A percentile compares a stretch with the other conserved stretches of the same genome.
Evolutionary conservation across 257 asterid species (phyloP).

Genomic region (Fraxinus anomala): DNA sequence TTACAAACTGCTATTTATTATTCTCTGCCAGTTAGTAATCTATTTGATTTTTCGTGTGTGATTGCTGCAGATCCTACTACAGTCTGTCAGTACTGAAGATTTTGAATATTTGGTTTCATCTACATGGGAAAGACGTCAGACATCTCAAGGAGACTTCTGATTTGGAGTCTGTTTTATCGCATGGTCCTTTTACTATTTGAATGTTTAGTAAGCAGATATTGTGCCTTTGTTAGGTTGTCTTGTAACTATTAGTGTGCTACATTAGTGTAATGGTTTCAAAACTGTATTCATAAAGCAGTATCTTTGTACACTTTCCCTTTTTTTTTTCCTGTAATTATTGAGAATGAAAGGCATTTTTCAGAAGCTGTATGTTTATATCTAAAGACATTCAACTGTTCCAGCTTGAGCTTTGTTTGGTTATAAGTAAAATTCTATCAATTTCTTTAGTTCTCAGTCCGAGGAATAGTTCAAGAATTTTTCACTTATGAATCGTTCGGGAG

Average conservation of each 20-base stretch:
- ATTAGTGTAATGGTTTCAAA: conserved; percentile 27
- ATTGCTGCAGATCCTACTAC: conserved; percentile 26
- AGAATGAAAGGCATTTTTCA: neutral
- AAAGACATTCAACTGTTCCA: neutral
- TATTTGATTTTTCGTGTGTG: neutral
- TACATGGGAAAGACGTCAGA: conserved; percentile 16
- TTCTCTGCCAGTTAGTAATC: neutral
- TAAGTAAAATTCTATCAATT: neutral
- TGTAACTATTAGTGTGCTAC: conserved; percentile 20
- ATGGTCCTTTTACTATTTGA: conserved; percentile 14
- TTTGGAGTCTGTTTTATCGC: conserved; percentile 24
- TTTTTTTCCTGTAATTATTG: neutral
- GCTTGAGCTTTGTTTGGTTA: neutral
- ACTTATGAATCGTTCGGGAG: neutral
- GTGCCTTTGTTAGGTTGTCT: conserved; percentile 33
- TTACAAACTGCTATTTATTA: neutral
- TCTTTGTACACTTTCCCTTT: conserved; percentile 24
- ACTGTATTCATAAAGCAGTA: conserved; percentile 38
- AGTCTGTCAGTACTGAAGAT: conserved; percentile 8
- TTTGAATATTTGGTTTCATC: conserved; percentile 32
- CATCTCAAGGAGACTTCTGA: conserved; percentile 6
- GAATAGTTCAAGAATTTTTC: neutral
- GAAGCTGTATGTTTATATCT: neutral
- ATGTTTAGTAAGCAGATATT: conserved; percentile 13
- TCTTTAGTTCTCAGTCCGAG: neutral